Evolutionary conservation across 495 filamentous ascomycete species (phyloP), one percentile per base, ranked within the genome.

Genomic region (Annulohypoxylon nitens): DNA sequence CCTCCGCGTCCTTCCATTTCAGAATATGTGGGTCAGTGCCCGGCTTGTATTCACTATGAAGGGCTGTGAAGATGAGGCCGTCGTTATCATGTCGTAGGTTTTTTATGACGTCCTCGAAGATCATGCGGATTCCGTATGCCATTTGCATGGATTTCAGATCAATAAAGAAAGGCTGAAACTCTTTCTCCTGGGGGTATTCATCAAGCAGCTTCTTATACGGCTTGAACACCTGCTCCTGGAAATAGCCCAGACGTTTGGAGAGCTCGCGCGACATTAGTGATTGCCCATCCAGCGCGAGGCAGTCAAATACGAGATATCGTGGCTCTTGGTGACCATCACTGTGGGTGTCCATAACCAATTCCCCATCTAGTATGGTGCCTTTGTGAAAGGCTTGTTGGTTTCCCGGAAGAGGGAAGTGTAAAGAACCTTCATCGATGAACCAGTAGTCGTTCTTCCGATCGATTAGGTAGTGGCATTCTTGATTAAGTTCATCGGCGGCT

Each of bases 401-500:
- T 59, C 90, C 85, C 26, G 85, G 82, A 1, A 89, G 86, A 0
- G 96, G 96, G 78, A 98, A 96, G 80, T 97, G 93, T 50, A 98
- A 83, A 41, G 84, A 83, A 7, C 87, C 87, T n/a, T 93, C 88
- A 33, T 79, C 66, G 59, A 86, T 78, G 65, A 82, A 93, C 85
- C 94, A 97, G 84, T 95, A 99, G 74, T 98, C 93, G 81, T 99
- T 98, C 83, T 92, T 95, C 71, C 96, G 93, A 80, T 99, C 96
- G 81, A 99, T 97, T 67, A 99, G 84, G 85, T 97, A 97, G 64
- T 81, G 80, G 5, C 72, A 65, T 71, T 84, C 84, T 69, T 88
- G 84, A 58, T 89, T 87, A 64, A 92, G 86, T 5, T 86, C 82
- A 63, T 83, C 83, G 8, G 71, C 72, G 67, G 92, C 92, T 70